phyloP scores from a whole-genome alignment of 139 green algal species.

The Tetradesmus obliquus region DNA sequence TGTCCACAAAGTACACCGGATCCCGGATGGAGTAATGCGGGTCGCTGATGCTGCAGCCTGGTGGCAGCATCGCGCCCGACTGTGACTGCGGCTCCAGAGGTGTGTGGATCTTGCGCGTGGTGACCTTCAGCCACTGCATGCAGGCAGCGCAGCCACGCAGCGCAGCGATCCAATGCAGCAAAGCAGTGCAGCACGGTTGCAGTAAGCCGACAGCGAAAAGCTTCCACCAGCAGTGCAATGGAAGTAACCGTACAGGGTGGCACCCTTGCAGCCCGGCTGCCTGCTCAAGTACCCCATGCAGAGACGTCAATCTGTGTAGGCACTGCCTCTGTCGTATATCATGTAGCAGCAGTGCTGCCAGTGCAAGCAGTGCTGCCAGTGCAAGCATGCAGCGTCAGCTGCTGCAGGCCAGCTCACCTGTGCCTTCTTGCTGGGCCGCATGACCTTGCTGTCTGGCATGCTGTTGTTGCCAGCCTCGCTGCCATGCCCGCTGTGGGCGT shows the following conservation, averaged over 20 bases:
- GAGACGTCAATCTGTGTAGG: too few relatives aligned
- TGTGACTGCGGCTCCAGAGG: slow-evolving; percentile 15
- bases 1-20: slow-evolving; percentile 27
- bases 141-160: not conserved
- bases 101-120: not conserved
- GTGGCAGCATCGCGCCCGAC: slow-evolving; percentile 31
- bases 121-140: slow-evolving; percentile 7
- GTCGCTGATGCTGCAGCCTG: slow-evolving; percentile 47
- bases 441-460: slow-evolving; percentile 29
- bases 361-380: not conserved
- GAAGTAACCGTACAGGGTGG: too few relatives aligned
- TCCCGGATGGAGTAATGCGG: slow-evolving; percentile 44
- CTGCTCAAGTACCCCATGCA: too few relatives aligned
- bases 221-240: too few relatives aligned
- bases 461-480: not conserved
- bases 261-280: too few relatives aligned
- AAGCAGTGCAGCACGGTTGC: not conserved
- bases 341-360: too few relatives aligned
- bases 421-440: slow-evolving; percentile 24
- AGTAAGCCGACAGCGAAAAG: not conserved
- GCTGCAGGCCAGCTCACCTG: not conserved
- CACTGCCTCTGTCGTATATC: too few relatives aligned
- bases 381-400: not conserved
- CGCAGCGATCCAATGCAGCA: too few relatives aligned
- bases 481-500: not conserved